Evolutionary conservation across 2,329 filamentous ascomycete species (phyloP), one percentile per base, ranked within the genome.

Genomic region (Microsporum ferrugineum): DNA sequence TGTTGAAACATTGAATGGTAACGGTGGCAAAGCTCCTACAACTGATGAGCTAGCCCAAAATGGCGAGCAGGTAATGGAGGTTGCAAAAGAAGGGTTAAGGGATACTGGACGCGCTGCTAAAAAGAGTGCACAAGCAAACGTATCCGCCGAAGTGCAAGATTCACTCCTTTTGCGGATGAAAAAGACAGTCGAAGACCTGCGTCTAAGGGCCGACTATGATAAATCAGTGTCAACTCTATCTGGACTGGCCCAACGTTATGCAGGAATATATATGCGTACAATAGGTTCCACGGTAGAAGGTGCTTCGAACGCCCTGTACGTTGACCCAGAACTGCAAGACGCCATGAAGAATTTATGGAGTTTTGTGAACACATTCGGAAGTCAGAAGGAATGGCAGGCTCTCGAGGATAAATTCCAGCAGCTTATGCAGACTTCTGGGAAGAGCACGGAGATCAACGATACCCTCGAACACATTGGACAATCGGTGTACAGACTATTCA

Each of bases 161-260:
- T 85, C 88, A 0, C 75, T 97, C 61, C 69, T 92, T 4, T 80
- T 85, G 66, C 85, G 91, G 4, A 77, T 97, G 57, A 92, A 91
- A 72, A 80, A 87, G 67, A 85, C 87, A 0, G 84, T 97, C 2
- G 66, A 83, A 12, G 88, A 88, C 43, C 80, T 97, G 12, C 82
- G 88, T 5, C 82, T 89, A 68, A 84, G 88, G 58, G 83, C 81
- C 5, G 90, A 96, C 71, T 97, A 97, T 71, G 85, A 87, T 0
- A 85, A 91, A 56, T 96, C 91, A 0, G 90, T 96, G 0, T 90
- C 88, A 0, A 90, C 86, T 0, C 73, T 97, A 36, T 84, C 88
- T 0, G 75, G 85, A 5, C 79, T 97, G 4, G 80, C 96, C 61
- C 84, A 90, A 69, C 84, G 87, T 47, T 96, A 95, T 72, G 86